Evolutionary conservation across 495 filamentous ascomycete genomes (phyloP).

Genomic region (Cercophora sp.): DNA sequence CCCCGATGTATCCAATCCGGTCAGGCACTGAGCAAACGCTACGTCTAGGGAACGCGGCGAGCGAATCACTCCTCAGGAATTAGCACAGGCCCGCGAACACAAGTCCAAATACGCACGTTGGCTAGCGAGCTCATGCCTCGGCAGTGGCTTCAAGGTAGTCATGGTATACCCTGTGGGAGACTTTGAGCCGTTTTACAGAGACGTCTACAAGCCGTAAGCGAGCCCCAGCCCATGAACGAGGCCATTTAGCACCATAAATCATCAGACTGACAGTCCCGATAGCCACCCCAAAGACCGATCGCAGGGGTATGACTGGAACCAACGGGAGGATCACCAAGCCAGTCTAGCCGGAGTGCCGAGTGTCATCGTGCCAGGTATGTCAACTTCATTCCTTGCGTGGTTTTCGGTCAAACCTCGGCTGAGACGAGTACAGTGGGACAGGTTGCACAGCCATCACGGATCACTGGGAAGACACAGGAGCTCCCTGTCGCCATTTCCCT

Average conservation of each 20-base stretch:
- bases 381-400: neutral
- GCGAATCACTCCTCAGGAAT: neutral
- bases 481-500: neutral
- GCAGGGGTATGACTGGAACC: neutral
- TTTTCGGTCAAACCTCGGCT: neutral
- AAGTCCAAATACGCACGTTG: neutral
- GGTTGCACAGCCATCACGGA: neutral
- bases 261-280: neutral
- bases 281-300: neutral
- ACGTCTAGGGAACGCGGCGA: neutral
- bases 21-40: neutral
- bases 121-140: neutral
- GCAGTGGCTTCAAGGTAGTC: neutral
- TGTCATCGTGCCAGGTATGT: slow-evolving; percentile 1
- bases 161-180: neutral
- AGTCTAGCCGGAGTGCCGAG: neutral
- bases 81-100: neutral
- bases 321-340: slow-evolving; percentile 1
- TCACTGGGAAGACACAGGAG: neutral
- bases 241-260: neutral
- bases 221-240: neutral
- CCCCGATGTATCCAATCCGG: neutral
- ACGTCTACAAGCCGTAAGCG: neutral
- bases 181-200: neutral
- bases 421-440: neutral